A percentile compares a stretch with the other conserved stretches of the same genome.
These are phyloP conservation scores for Fragilaria crotonensis DNA, from an alignment of 108 stramenopile species.

Conservation along the genomic window DNA sequence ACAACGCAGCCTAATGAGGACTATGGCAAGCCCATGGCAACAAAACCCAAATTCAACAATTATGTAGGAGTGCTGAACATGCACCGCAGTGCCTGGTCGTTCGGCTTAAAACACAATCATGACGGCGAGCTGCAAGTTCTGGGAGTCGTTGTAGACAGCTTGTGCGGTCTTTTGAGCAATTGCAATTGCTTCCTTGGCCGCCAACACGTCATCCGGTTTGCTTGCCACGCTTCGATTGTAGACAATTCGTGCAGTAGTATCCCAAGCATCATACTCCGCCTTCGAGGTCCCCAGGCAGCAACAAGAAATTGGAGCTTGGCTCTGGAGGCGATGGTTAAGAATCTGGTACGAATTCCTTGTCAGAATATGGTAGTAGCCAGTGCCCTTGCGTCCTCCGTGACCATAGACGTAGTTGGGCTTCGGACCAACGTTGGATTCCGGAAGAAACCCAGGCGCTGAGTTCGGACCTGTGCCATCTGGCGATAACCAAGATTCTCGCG, in stretches of 20 bases:
- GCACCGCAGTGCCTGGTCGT: no score
- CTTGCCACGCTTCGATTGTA: conserved; percentile 7
- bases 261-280: neutral
- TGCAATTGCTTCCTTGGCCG: neutral
- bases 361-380: conserved; percentile 11
- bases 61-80: no score
- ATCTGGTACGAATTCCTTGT: neutral
- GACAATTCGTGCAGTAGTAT: neutral
- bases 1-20: no score
- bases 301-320: neutral
- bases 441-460: neutral
- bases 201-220: conserved; percentile 2
- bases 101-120: no score
- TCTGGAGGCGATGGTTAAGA: neutral
- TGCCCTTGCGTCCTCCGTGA: neutral
- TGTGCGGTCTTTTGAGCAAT: neutral
- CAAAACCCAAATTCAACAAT: no score
- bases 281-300: neutral
- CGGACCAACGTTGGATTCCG: neutral
- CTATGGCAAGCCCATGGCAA: no score
- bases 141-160: neutral
- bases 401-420: conserved; percentile 8
- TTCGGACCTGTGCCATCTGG: neutral
- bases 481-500: neutral
- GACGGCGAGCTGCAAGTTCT: conserved; percentile 1